phyloP scores from a whole-genome alignment of 495 filamentous ascomycete species.

The Penicillium diatomitis region DNA sequence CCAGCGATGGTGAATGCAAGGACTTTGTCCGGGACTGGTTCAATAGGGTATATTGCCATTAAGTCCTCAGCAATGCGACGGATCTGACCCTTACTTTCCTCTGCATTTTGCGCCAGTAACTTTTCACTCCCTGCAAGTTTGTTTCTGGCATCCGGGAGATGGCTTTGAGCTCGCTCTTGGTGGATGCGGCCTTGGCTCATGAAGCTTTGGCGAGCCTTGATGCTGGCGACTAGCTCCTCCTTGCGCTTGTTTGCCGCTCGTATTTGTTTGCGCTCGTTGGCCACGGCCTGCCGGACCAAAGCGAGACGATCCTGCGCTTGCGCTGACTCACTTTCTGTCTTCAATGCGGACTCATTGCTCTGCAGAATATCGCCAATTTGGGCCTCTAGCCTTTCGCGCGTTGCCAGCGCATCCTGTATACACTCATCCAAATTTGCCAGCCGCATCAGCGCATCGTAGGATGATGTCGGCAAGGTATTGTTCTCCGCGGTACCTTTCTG shows the following conservation, averaged over 20 bases:
- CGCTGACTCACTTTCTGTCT: constrained; percentile 41
- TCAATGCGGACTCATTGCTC: constrained; percentile 35
- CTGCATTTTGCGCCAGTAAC: constrained; percentile 46
- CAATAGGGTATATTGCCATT: constrained; percentile 67
- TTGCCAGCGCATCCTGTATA: constrained; percentile 81
- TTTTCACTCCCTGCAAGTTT: constrained; percentile 47
- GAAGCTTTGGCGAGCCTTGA: constrained; percentile 53
- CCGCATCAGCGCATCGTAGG: constrained; percentile 85
- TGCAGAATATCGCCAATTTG: constrained; percentile 72
- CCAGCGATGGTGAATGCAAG: constrained; percentile 71
- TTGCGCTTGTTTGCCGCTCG: constrained; percentile 49
- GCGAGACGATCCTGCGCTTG: constrained; percentile 55
- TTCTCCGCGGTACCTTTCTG: constrained; percentile 22
- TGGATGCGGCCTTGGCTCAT: constrained; percentile 53
- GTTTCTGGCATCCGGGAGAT: constrained; percentile 43
- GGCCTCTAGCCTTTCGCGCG: constrained; percentile 58
- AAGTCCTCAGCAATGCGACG: constrained; percentile 81
- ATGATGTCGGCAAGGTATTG: constrained; percentile 51
- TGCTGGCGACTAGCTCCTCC: constrained; percentile 55
- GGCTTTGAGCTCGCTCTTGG: constrained; percentile 43
- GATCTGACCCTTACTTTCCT: constrained; percentile 67
- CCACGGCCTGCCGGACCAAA: constrained; percentile 50
- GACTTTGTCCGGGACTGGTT: constrained; percentile 49
- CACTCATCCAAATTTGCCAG: constrained; percentile 85
- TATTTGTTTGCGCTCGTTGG: constrained; percentile 54